Conservation (phyloP, 805 yeast species). For the Millerozyma miso region DNA sequence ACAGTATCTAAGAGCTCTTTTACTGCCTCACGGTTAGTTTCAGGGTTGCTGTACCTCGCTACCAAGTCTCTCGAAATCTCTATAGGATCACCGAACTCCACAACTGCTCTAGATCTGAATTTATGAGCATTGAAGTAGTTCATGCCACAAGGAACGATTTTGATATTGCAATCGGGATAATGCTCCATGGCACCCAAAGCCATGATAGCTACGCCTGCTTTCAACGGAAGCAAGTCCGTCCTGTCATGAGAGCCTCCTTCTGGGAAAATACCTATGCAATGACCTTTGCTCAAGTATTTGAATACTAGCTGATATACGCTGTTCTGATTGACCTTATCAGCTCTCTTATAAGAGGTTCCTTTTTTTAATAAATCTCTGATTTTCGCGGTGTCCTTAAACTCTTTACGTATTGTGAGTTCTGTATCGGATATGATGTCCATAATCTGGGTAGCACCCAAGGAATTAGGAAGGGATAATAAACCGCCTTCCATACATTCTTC, state of each 20-base stretch:
- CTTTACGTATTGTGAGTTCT: slow-evolving; percentile 62
- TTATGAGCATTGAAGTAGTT: slow-evolving; percentile 95
- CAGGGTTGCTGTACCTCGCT: slow-evolving; percentile 59
- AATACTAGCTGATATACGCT: slow-evolving; percentile 81
- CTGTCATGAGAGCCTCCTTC: slow-evolving; percentile 99
- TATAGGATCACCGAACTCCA: slow-evolving; percentile 90
- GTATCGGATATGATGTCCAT: slow-evolving; percentile 66
- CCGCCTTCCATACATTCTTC: slow-evolving; percentile 61
- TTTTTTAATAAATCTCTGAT: slow-evolving; percentile 39
- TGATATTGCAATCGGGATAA: slow-evolving; percentile 70
- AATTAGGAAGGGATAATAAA: slow-evolving; percentile 69
- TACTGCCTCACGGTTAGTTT: slow-evolving; percentile 69
- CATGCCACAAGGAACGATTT: slow-evolving; percentile 95
- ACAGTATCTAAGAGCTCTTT: slow-evolving; percentile 65
- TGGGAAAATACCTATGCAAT: slow-evolving; percentile 90
- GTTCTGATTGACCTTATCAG: slow-evolving; percentile 82
- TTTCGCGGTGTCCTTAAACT: slow-evolving; percentile 53
- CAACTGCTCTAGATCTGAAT: slow-evolving; percentile 90
- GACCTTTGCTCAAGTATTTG: slow-evolving; percentile 72
- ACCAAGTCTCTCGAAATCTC: slow-evolving; percentile 56
- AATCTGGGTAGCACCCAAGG: slow-evolving; percentile 73
- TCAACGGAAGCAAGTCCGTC: slow-evolving; percentile 83
- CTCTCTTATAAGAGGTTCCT: slow-evolving; percentile 64
- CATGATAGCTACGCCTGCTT: slow-evolving; percentile 98
- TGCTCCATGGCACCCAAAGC: slow-evolving; percentile 89